These are phyloP conservation scores for Rhodamnia argentea DNA, from an alignment of 345 rosid genomes.

Conservation along the genomic window DNA sequence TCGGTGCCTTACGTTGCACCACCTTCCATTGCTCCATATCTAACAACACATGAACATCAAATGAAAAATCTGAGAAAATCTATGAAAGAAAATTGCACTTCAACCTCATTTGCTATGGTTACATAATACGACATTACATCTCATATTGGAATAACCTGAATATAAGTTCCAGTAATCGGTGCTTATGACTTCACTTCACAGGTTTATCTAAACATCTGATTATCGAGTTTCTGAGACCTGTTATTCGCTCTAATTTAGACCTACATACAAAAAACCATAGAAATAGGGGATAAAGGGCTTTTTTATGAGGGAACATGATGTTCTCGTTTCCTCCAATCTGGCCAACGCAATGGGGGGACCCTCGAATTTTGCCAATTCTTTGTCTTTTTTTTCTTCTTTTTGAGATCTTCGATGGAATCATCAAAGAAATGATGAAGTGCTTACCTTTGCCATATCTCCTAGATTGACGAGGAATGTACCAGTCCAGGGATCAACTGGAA, in stretches of 20 bases:
- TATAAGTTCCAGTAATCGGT: not conserved
- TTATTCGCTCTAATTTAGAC: not conserved
- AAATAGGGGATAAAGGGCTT: not conserved
- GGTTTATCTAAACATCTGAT: not conserved
- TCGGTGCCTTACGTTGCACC: slow-evolving; percentile 59
- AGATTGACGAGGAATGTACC: slow-evolving; percentile 79
- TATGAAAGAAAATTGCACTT: not conserved
- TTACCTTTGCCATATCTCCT: slow-evolving; percentile 65
- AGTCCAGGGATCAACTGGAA: slow-evolving; percentile 46
- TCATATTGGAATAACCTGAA: not conserved
- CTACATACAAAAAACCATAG: not conserved
- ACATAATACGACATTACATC: not conserved
- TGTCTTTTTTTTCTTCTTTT: not conserved
- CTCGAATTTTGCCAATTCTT: not conserved
- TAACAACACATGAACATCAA: not conserved
- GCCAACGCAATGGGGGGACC: not conserved
- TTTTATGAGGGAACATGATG: not conserved
- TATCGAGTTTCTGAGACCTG: not conserved
- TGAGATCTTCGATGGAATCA: not conserved
- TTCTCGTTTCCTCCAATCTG: not conserved
- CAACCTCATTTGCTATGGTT: not conserved
- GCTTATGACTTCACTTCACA: not conserved
- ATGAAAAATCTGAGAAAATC: not conserved
- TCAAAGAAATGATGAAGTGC: not conserved
- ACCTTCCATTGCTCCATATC: slow-evolving; percentile 84